These are phyloP conservation scores for Aegilops bicornis DNA, from an alignment of 176 grass and related monocot species.

Conservation along the genomic window DNA sequence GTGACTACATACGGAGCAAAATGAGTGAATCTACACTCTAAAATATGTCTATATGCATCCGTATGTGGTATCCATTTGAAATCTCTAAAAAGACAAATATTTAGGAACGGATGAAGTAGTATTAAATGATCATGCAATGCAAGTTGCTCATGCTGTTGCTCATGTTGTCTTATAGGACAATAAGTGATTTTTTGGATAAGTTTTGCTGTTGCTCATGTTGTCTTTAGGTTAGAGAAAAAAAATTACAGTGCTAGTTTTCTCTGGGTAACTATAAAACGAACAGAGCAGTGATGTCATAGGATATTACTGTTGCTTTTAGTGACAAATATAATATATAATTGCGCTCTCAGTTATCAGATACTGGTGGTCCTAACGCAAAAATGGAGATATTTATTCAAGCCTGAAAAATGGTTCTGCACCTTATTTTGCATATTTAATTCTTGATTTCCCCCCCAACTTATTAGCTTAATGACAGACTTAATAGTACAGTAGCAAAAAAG, in stretches of 20 bases:
- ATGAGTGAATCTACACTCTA: too few species aligned
- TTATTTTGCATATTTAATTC: not conserved
- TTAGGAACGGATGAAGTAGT: not conserved
- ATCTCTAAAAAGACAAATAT: too few species aligned
- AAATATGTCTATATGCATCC: too few species aligned
- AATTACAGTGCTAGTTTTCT: not conserved
- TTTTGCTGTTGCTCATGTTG: not conserved
- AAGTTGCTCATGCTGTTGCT: not conserved
- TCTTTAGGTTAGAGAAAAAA: not conserved
- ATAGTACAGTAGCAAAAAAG: not conserved
- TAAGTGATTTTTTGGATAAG: not conserved
- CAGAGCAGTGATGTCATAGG: not conserved
- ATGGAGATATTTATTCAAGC: not conserved
- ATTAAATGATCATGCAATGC: not conserved
- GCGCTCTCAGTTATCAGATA: not conserved
- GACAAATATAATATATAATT: slow-evolving; percentile 1
- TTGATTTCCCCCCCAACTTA: not conserved
- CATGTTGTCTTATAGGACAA: not conserved
- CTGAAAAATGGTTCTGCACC: not conserved
- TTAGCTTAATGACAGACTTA: not conserved
- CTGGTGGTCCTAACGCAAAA: not conserved
- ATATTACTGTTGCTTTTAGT: slow-evolving; percentile 1
- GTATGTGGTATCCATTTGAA: too few species aligned
- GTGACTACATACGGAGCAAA: too few species aligned
- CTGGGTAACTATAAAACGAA: not conserved